Conservation (phyloP, 1,139 yeast species). For the Hansenula lynferdii region DNA sequence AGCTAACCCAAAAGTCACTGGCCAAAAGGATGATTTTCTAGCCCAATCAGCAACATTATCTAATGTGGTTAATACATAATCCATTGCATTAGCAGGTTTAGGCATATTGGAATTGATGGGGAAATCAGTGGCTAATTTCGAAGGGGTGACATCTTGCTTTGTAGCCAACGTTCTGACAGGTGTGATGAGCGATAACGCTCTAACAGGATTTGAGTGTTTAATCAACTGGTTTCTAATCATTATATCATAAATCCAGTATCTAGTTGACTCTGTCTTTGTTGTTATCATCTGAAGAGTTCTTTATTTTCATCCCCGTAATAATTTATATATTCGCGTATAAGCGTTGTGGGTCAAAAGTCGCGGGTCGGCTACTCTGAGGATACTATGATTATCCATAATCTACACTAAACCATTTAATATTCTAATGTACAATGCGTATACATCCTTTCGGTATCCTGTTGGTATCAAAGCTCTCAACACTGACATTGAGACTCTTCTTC, state of each 20-base stretch:
- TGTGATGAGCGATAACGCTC: background rate
- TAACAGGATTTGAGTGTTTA: background rate
- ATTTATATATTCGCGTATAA: too few relatives aligned
- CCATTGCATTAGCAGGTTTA: conserved; percentile 54
- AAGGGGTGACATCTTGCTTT: conserved; percentile 18
- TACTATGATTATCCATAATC: too few relatives aligned
- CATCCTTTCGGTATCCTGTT: too few relatives aligned
- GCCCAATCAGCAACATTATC: conserved; percentile 91
- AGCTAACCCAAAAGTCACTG: conserved; percentile 87
- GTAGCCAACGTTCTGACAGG: conserved; percentile 13
- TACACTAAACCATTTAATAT: too few relatives aligned
- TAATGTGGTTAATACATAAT: conserved; percentile 79
- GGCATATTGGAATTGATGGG: conserved; percentile 46
- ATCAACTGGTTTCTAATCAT: conserved; percentile 1
- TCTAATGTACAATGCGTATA: too few relatives aligned
- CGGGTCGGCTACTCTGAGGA: too few relatives aligned
- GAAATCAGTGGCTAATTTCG: conserved; percentile 39
- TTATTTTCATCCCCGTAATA: too few relatives aligned
- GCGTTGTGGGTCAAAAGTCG: too few relatives aligned
- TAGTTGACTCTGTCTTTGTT: background rate
- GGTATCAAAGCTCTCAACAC: too few relatives aligned
- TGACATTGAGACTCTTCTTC: conserved; percentile 21
- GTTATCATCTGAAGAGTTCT: background rate
- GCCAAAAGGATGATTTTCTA: conserved; percentile 91
- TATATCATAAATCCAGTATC: too few relatives aligned